Evolutionary conservation across 1,284 basidiomycete genomes (phyloP).

Genomic region (Veloboletus limbatus): DNA sequence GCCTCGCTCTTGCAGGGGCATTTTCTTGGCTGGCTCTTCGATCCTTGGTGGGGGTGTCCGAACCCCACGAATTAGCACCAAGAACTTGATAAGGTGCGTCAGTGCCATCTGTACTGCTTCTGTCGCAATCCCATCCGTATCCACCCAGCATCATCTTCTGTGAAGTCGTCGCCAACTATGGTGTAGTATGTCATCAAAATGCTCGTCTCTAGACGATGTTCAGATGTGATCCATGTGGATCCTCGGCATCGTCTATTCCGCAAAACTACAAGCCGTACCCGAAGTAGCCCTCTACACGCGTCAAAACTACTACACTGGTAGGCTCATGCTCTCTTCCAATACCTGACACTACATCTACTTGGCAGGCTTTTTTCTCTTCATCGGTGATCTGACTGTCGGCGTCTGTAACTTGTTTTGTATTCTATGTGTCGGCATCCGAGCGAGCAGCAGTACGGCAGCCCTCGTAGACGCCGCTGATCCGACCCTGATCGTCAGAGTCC

Average conservation of each 20-base stretch:
- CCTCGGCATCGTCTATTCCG: constrained; percentile 91
- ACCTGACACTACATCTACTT: too few relatives aligned
- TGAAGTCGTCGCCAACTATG: constrained; percentile 97
- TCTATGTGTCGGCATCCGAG: constrained; percentile 86
- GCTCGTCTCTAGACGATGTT: too few relatives aligned
- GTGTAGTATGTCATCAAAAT: constrained; percentile 65
- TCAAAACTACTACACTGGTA: constrained; percentile 88
- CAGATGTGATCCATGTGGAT: too few relatives aligned
- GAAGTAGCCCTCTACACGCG: constrained; percentile 70
- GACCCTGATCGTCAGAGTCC: constrained; percentile 89
- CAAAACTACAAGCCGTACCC: constrained; percentile 65
- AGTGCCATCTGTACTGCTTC: neutral
- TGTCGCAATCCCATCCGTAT: too few relatives aligned
- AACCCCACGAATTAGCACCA: constrained; percentile 92
- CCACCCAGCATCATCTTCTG: constrained; percentile 93
- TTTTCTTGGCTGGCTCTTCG: constrained; percentile 93
- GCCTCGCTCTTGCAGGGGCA: constrained; percentile 69
- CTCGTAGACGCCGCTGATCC: constrained; percentile 92
- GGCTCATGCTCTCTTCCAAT: too few relatives aligned
- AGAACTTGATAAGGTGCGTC: constrained; percentile 90
- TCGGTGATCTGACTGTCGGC: constrained; percentile 91
- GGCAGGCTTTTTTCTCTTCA: constrained; percentile 89
- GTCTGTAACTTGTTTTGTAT: constrained; percentile 93
- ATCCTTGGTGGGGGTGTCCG: constrained; percentile 96
- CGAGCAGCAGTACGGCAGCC: constrained; percentile 90